Evolutionary conservation across 495 filamentous ascomycete species (phyloP).

Genomic region (Penicillium roqueforti): DNA sequence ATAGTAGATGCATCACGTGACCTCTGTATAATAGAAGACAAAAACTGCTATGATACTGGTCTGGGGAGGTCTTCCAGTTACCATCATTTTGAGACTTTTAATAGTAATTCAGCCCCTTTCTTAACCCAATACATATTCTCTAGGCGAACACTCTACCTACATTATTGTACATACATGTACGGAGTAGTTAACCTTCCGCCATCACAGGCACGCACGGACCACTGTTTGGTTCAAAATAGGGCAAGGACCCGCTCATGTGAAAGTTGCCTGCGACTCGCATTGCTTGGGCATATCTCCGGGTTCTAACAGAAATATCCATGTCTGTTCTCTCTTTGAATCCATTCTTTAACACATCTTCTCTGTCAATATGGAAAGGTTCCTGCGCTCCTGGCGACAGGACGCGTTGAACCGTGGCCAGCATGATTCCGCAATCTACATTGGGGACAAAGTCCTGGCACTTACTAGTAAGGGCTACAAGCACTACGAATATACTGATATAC

Average conservation of each 20-base stretch:
- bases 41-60: no score
- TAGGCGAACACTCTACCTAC: no score
- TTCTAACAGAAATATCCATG: background rate
- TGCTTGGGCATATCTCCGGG: background rate
- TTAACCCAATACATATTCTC: no score
- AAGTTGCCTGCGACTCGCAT: slow-evolving; percentile 7
- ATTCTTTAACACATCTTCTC: slow-evolving; percentile 4
- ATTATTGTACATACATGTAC: no score
- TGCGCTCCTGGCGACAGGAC: slow-evolving; percentile 90
- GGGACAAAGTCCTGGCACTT: slow-evolving; percentile 90
- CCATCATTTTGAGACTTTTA: no score
- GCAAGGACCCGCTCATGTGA: slow-evolving; percentile 20
- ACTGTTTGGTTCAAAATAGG: slow-evolving; percentile 22
- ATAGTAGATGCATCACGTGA: no score
- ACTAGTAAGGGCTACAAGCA: slow-evolving; percentile 57
- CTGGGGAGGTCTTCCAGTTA: no score
- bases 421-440: slow-evolving; percentile 92
- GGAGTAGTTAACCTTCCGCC: background rate
- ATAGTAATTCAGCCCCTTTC: no score
- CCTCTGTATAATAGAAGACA: no score
- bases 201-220: slow-evolving; percentile 19
- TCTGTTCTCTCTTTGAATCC: background rate
- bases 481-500: background rate
- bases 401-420: slow-evolving; percentile 90
- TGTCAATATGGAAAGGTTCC: slow-evolving; percentile 74